Conservation (phyloP, 1,284 basidiomycete genomes). For the Pholiota adiposa region DNA sequence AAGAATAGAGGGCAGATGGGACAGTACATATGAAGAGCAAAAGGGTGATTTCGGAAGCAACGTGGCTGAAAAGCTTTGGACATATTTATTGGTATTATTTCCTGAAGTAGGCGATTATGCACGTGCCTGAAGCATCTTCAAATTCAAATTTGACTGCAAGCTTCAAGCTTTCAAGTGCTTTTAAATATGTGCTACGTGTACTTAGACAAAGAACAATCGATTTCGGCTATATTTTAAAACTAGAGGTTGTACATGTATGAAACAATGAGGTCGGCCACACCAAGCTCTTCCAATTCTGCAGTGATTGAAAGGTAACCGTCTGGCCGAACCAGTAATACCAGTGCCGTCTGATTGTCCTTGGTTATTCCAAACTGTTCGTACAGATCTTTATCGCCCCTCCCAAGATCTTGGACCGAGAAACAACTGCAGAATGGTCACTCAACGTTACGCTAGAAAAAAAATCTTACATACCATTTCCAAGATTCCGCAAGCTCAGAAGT, state of each 20-base stretch:
- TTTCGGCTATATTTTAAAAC: neutral
- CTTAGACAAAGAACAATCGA: too few species aligned
- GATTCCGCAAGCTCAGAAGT: neutral
- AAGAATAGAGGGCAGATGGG: too few species aligned
- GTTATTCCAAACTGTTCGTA: constrained; percentile 5
- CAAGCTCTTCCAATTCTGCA: neutral
- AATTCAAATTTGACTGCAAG: too few species aligned
- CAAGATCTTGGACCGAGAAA: neutral
- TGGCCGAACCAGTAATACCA: constrained; percentile 4
- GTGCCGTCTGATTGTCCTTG: neutral
- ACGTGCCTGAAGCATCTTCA: too few species aligned
- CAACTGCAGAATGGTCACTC: neutral
- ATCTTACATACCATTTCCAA: constrained; percentile 4
- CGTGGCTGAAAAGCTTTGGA: too few species aligned
- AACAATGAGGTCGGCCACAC: neutral
- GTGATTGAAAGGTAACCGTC: constrained; percentile 7
- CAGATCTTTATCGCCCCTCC: neutral
- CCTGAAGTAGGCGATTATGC: too few species aligned
- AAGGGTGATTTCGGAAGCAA: too few species aligned
- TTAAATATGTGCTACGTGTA: too few species aligned
- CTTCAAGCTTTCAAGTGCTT: too few species aligned
- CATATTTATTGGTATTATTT: too few species aligned
- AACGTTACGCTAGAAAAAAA: neutral
- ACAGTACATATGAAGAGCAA: too few species aligned
- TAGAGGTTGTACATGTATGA: neutral